These are phyloP conservation scores for Pisolithus tinctorius DNA, from an alignment of 768 basidiomycete genomes.

Conservation along the genomic window DNA sequence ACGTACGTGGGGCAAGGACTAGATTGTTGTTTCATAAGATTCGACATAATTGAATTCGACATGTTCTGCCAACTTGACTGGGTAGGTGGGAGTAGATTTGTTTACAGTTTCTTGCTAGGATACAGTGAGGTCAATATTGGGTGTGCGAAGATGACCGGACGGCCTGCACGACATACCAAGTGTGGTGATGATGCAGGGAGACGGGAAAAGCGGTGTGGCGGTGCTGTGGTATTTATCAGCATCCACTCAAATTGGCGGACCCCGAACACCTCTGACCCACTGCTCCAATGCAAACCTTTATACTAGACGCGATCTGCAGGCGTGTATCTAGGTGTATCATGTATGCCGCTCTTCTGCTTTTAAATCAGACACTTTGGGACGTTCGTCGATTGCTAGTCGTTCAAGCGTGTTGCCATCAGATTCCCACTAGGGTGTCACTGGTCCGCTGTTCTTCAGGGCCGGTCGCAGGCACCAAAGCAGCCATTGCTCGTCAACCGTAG, in stretches of 20 bases:
- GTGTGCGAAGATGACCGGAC: background rate
- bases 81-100: background rate
- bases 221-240: constrained; percentile 4
- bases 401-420: too few species aligned
- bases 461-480: constrained; percentile 7
- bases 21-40: constrained; percentile 72
- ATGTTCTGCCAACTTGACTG: constrained; percentile 82
- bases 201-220: background rate
- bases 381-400: too few species aligned
- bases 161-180: background rate
- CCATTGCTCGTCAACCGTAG: constrained; percentile 1
- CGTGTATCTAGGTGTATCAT: too few species aligned
- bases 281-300: too few species aligned
- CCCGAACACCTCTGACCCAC: constrained; percentile 1
- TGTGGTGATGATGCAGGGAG: background rate
- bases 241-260: background rate
- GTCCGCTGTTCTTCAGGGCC: constrained; percentile 23
- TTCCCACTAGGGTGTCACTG: constrained; percentile 10
- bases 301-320: too few species aligned
- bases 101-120: too few species aligned
- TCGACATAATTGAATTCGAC: constrained; percentile 69
- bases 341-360: too few species aligned
- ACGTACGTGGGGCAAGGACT: constrained; percentile 92
- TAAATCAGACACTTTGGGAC: too few species aligned
- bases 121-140: background rate